phyloP scores from a whole-genome alignment of 305 asterid species.

The Ruellia speciosa region DNA sequence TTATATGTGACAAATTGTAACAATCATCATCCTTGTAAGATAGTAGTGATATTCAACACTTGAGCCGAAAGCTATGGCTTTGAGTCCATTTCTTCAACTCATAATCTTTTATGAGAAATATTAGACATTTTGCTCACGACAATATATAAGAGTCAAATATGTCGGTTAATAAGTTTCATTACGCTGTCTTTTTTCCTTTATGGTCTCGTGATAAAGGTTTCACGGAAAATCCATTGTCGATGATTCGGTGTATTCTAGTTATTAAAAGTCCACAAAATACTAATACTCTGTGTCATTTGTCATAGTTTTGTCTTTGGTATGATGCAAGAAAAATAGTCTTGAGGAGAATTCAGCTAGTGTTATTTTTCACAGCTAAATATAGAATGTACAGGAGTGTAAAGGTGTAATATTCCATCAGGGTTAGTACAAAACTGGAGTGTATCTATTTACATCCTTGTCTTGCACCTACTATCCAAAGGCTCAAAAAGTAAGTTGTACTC shows the following conservation, averaged over 20 bases:
- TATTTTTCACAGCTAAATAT: slow-evolving; percentile 18
- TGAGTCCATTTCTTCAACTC: slow-evolving; percentile 33
- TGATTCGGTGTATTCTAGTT: slow-evolving; percentile 9
- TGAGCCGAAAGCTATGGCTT: slow-evolving; percentile 52
- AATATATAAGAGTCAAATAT: slow-evolving; percentile 18
- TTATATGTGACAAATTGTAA: slow-evolving; percentile 28
- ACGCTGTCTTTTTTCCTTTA: slow-evolving; percentile 12
- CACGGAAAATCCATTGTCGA: slow-evolving; percentile 5
- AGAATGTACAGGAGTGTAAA: slow-evolving; percentile 8
- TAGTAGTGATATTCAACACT: slow-evolving; percentile 37
- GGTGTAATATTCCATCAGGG: slow-evolving; percentile 30
- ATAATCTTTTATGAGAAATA: slow-evolving; percentile 21
- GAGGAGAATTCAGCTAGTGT: slow-evolving; percentile 8
- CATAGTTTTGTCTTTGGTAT: slow-evolving; percentile 19
- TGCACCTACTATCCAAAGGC: slow-evolving; percentile 44
- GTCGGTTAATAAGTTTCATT: slow-evolving; percentile 8
- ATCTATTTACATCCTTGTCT: slow-evolving; percentile 44
- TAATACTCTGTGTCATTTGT: slow-evolving; percentile 11
- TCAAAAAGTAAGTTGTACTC: slow-evolving; percentile 43
- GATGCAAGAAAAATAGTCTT: slow-evolving; percentile 14
- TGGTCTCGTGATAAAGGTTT: slow-evolving; percentile 8
- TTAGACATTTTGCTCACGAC: slow-evolving; percentile 24
- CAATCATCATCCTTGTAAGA: slow-evolving; percentile 27
- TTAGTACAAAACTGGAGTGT: slow-evolving; percentile 35
- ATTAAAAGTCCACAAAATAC: slow-evolving; percentile 1